Conservation (phyloP, 2,329 filamentous ascomycete species). For the Epichloe amarillans region DNA sequence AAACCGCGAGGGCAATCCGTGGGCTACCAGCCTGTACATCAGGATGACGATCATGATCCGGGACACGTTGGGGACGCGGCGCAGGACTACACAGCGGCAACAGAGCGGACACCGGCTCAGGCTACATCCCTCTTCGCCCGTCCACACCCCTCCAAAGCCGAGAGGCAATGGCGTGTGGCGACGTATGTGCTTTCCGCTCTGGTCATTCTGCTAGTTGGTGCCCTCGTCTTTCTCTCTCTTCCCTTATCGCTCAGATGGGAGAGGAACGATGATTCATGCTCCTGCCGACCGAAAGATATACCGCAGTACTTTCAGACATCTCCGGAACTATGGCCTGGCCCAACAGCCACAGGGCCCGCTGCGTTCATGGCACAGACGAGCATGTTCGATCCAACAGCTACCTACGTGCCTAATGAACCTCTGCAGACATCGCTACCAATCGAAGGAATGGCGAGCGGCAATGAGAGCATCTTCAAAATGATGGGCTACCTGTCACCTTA, state of each 20-base stretch:
- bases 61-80: not conserved
- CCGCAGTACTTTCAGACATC: slow-evolving; percentile 52
- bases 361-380: slow-evolving; percentile 62
- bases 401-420: slow-evolving; percentile 55
- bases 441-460: slow-evolving; percentile 38
- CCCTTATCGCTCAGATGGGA: slow-evolving; percentile 15
- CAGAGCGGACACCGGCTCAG: not conserved
- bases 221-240: slow-evolving; percentile 24
- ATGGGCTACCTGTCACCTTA: slow-evolving; percentile 59
- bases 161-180: slow-evolving; percentile 18
- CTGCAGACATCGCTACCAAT: slow-evolving; percentile 61
- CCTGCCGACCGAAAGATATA: slow-evolving; percentile 26
- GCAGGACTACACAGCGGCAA: not conserved
- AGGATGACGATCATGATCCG: slow-evolving; percentile 14
- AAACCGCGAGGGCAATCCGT: slow-evolving; percentile 7
- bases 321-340: slow-evolving; percentile 47
- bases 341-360: slow-evolving; percentile 54
- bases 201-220: slow-evolving; percentile 23
- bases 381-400: slow-evolving; percentile 48
- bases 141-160: slow-evolving; percentile 9
- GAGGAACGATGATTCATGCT: slow-evolving; percentile 13
- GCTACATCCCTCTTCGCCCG: slow-evolving; percentile 1
- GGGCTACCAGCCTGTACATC: slow-evolving; percentile 21
- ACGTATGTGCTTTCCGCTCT: slow-evolving; percentile 19
- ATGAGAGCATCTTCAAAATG: slow-evolving; percentile 55